phyloP scores from a whole-genome alignment of 1,284 basidiomycete genomes.

The Trametes polyzona region DNA sequence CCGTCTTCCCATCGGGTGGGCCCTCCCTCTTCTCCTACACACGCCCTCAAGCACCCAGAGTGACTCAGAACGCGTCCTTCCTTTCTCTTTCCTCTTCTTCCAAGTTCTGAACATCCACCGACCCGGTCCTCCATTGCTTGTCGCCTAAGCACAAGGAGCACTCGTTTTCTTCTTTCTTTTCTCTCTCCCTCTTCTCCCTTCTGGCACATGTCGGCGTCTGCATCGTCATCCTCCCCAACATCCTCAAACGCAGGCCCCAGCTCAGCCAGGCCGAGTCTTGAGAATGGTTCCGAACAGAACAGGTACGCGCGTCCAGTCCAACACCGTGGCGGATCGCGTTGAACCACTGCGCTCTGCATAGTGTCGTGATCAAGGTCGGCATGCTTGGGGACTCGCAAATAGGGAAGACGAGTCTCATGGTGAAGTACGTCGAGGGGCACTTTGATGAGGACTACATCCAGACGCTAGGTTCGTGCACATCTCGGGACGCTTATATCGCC shows the following conservation, averaged over 20 bases:
- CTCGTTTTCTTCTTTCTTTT: slow-evolving; percentile 23
- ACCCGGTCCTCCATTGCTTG: slow-evolving; percentile 24
- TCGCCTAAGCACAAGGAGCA: slow-evolving; percentile 23
- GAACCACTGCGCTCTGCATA: slow-evolving; percentile 35
- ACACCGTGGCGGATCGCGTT: neutral
- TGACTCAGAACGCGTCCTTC: slow-evolving; percentile 36
- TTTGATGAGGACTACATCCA: slow-evolving; percentile 99
- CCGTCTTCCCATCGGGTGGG: slow-evolving; percentile 22
- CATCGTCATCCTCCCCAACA: slow-evolving; percentile 40
- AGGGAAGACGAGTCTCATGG: slow-evolving; percentile 98
- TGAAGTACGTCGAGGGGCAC: slow-evolving; percentile 97
- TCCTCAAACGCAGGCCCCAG: slow-evolving; percentile 54
- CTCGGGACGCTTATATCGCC: neutral
- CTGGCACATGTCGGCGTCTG: slow-evolving; percentile 37
- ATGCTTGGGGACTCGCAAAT: slow-evolving; percentile 99
- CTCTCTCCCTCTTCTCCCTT: slow-evolving; percentile 18
- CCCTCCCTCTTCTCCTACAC: slow-evolving; percentile 20
- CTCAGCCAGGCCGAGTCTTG: slow-evolving; percentile 43
- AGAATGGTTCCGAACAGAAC: slow-evolving; percentile 79
- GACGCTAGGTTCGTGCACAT: slow-evolving; percentile 78
- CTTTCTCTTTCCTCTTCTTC: slow-evolving; percentile 32
- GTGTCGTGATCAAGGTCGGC: slow-evolving; percentile 96
- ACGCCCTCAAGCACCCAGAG: slow-evolving; percentile 26
- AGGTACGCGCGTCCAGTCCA: slow-evolving; percentile 43
- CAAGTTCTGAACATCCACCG: slow-evolving; percentile 26